Percentiles rank a stretch among this genome's conserved stretches.
Evolutionary conservation across 2,329 filamentous ascomycete genomes (phyloP).

Genomic region (Diplodia mutila): DNA sequence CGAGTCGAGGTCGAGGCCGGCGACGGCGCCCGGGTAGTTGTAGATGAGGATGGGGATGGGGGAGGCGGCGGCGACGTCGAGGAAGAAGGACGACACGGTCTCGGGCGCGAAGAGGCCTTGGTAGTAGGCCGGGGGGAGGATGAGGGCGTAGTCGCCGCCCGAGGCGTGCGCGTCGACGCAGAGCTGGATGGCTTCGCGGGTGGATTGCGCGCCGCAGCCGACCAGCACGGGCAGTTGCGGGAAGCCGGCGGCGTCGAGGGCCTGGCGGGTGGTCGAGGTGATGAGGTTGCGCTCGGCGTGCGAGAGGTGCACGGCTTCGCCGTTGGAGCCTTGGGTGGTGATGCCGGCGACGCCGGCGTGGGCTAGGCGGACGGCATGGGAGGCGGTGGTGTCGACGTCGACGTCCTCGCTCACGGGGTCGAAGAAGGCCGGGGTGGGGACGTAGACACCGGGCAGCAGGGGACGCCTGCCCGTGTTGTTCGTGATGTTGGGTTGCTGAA

Average conservation of each 20-base stretch:
- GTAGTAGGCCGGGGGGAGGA: constrained; percentile 79
- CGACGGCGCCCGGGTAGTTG: constrained; percentile 69
- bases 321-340: constrained; percentile 79
- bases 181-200: constrained; percentile 70
- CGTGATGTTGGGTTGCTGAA: constrained; percentile 29
- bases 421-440: constrained; percentile 51
- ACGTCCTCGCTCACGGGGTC: constrained; percentile 46
- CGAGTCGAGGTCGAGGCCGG: constrained; percentile 66
- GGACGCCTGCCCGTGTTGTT: constrained; percentile 34
- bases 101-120: constrained; percentile 65
- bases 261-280: constrained; percentile 69
- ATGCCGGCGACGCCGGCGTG: constrained; percentile 72
- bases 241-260: constrained; percentile 69
- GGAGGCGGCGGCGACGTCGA: constrained; percentile 63
- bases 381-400: constrained; percentile 45
- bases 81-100: constrained; percentile 67
- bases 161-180: constrained; percentile 69
- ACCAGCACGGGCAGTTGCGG: constrained; percentile 72
- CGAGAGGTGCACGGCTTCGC: constrained; percentile 78
- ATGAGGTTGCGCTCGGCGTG: constrained; percentile 71
- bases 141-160: constrained; percentile 75
- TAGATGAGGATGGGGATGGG: constrained; percentile 70
- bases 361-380: constrained; percentile 68
- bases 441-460: constrained; percentile 48
- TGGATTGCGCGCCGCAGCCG: constrained; percentile 74